Base-by-base conservation (phyloP, 2,329 filamentous ascomycete species). In the Botrytis cinerea region DNA sequence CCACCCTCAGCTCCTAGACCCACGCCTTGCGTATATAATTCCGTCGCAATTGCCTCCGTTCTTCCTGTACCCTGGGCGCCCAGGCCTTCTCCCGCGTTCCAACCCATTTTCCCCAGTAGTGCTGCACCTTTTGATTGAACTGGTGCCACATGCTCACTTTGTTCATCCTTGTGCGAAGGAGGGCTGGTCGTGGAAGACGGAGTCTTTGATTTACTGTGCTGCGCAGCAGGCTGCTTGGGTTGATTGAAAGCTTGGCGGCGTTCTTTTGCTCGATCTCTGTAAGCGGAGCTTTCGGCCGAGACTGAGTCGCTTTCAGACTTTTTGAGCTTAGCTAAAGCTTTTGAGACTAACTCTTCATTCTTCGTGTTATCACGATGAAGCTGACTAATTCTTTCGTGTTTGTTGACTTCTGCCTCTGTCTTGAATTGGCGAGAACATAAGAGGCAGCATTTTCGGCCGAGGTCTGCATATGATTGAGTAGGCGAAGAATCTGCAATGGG, bases 71-170 rank as follows among this genome's bases (percentile, higher is more conserved):
- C 89, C 63, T 87, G 86, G 0, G 87, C 89, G 2, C 91, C 91
- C 6, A 93, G 84, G 0, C 91, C 91, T 73, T 87, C 85, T 14
- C 91, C 91, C 1, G 86, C 84, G 35, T 84, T 88, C 91, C 91
- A 93, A 40, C 91, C 91, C 88, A 92, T 92, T 84, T 93, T 93
- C 57, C 89, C 88, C 57, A 93, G 84, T 79, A 93, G 85, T 4
- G 89, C 88, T 0, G 89, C 89, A 20, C 91, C 90, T 81, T 91
- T 92, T 51, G 88, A 90, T 74, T 84, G 82, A 68, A 80, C 80
- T 10, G 85, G 82, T 12, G 80, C 74, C 1, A 79, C 74, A 8
- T 76, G 60, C 28, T 81, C 76, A 61, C 85, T 84, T 32, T 82
- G 78, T 72, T 85, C 83, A 63, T 85, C 83, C 12, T 82, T 80